These are phyloP conservation scores for Hypomontagnella submonticulosa DNA, from an alignment of 495 filamentous ascomycete genomes.

Conservation along the genomic window DNA sequence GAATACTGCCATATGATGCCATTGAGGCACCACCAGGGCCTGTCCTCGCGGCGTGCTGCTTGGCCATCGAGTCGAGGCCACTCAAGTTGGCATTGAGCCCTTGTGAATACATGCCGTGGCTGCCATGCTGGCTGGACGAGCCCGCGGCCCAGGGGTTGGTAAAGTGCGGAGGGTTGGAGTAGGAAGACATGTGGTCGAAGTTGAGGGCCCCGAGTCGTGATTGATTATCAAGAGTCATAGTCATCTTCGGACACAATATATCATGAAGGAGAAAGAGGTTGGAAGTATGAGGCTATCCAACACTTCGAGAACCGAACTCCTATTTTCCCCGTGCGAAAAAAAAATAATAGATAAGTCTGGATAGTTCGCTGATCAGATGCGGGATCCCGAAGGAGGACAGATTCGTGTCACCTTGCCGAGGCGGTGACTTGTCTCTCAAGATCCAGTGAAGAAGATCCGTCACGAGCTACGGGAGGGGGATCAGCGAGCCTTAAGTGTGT, in stretches of 20 bases:
- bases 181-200: conserved; percentile 78
- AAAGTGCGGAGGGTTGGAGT: conserved; percentile 79
- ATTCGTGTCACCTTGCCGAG: conserved; percentile 52
- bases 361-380: conserved; percentile 63
- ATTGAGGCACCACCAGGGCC: conserved; percentile 72
- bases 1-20: conserved; percentile 75
- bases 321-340: conserved; percentile 38
- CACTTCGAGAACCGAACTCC: conserved; percentile 28
- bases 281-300: conserved; percentile 48
- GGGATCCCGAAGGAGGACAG: conserved; percentile 57
- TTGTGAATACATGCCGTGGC: conserved; percentile 69
- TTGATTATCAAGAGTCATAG: conserved; percentile 88
- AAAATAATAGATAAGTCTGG: conserved; percentile 44
- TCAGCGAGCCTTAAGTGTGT: conserved; percentile 82
- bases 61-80: conserved; percentile 56
- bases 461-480: conserved; percentile 67
- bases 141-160: conserved; percentile 88
- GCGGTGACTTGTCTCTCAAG: conserved; percentile 49
- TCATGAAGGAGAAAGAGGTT: conserved; percentile 34
- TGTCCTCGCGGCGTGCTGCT: conserved; percentile 65
- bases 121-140: conserved; percentile 61
- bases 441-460: conserved; percentile 57
- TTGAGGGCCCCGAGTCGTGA: conserved; percentile 85
- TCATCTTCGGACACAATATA: conserved; percentile 64
- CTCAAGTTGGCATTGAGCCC: conserved; percentile 61